These are phyloP conservation scores for Cyclotella sp. DNA, from an alignment of 108 stramenopile species.

Conservation along the genomic window DNA sequence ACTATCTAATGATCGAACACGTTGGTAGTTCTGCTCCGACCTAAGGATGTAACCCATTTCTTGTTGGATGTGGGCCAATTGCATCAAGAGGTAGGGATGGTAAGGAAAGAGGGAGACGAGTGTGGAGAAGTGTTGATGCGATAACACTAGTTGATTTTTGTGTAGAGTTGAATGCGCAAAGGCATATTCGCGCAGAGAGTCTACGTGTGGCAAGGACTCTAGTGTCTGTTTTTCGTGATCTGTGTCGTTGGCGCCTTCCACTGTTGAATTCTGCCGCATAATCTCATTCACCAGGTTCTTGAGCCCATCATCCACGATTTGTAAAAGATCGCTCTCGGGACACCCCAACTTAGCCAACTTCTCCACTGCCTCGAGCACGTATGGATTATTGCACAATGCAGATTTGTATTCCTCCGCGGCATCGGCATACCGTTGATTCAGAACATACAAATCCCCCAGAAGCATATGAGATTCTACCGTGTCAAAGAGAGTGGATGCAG, in stretches of 20 bases:
- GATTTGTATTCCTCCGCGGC: slow-evolving; percentile 66
- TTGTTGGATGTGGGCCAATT: slow-evolving; percentile 70
- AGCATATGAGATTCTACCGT: slow-evolving; percentile 72
- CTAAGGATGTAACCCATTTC: slow-evolving; percentile 33
- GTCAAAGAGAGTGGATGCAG: slow-evolving; percentile 11
- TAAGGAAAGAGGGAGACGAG: slow-evolving; percentile 58
- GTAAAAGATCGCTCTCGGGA: slow-evolving; percentile 17
- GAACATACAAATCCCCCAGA: slow-evolving; percentile 69
- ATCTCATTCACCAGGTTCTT: slow-evolving; percentile 22
- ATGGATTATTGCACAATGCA: slow-evolving; percentile 67
- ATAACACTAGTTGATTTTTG: slow-evolving; percentile 35
- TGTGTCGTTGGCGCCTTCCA: background rate
- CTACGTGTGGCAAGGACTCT: background rate
- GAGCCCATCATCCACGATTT: slow-evolving; percentile 28
- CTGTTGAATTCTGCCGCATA: background rate
- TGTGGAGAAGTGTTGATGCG: slow-evolving; percentile 33
- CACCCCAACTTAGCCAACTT: slow-evolving; percentile 65
- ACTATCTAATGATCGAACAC: slow-evolving; percentile 37
- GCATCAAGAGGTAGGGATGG: slow-evolving; percentile 71
- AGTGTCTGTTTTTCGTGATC: background rate
- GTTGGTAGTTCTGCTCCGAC: slow-evolving; percentile 47
- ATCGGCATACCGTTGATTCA: slow-evolving; percentile 52
- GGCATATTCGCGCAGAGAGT: slow-evolving; percentile 33
- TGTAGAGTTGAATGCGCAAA: slow-evolving; percentile 34
- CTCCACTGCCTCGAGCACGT: slow-evolving; percentile 76